Base-by-base conservation (phyloP, 2,329 filamentous ascomycete genomes). In the Claviceps digitariae region DNA sequence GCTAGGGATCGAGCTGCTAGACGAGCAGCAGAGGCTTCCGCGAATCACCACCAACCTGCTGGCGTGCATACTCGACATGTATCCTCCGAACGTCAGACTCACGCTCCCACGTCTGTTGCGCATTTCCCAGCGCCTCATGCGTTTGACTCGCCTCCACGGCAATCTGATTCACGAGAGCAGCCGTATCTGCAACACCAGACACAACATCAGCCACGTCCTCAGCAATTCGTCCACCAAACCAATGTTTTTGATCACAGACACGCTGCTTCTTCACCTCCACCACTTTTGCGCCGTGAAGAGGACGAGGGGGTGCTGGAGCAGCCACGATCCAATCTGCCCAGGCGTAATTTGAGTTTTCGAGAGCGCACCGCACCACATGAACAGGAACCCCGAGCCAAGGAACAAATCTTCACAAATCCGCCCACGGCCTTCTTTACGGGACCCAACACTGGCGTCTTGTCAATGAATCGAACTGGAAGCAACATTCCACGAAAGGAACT, bases 1-100 rank as follows among this genome's bases (percentile, higher is more conserved):
- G 79, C 84, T 20, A 79, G 83, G 60, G 83, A 91, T 62, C 76
- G 74, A 59, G 74, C 72, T 13, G 75, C 75, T 40, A 66, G 69
- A 25, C 65, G 62, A 59, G 60, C 67, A 50, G 59, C 60, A 58
- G 58, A 57, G 45, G 60, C 57, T 34, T 57, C 60, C 31, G 52
- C 54, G 17, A 56, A 54, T 17, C 59, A n/a, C n/a, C n/a, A n/a
- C n/a, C n/a, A 57, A 51, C 58, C 59, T 52, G 41, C 54, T 20
- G 59, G 53, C 48, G 51, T 58, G 12, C 60, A 62, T 20, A 60
- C 64, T 52, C 62, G 59, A 34, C 60, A 62, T 48, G 51, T 48
- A 17, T 27, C 31, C 8, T 51, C 46, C 8, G 25, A 51, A 13
- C 41, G 38, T n/a, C 51, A 53, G 34, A 48, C 41, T 2, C 36